Percentiles rank a stretch among this genome's conserved stretches.
Conservation (phyloP, 177 flowering plant genomes). For the Telopea speciosissima region DNA sequence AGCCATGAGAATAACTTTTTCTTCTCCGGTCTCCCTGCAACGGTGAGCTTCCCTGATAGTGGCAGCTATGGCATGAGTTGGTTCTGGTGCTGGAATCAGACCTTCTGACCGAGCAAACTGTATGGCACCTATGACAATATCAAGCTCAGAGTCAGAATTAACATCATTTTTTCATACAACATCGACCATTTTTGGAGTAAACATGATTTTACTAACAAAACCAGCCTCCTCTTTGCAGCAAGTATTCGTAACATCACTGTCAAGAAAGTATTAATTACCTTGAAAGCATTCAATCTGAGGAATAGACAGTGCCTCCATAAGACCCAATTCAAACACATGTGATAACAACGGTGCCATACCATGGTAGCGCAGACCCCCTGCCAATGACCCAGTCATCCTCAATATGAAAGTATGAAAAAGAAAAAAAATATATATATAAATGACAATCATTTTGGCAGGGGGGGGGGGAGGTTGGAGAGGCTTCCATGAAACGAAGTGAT, state of each 20-base stretch:
- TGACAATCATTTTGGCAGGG: no score
- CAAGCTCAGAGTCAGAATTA: conserved; percentile 5
- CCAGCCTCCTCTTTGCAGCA: neutral
- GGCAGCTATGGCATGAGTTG: conserved; percentile 97
- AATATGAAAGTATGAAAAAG: neutral
- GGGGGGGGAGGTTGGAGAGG: neutral
- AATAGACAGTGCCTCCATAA: conserved; percentile 78
- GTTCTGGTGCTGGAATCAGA: conserved; percentile 91
- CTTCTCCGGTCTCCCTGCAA: conserved; percentile 77
- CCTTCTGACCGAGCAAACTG: conserved; percentile 88
- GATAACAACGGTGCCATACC: conserved; percentile 97
- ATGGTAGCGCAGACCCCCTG: conserved; percentile 94
- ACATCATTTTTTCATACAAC: neutral
- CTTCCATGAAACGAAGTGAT: neutral
- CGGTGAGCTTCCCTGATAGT: conserved; percentile 82
- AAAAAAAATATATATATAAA: no score
- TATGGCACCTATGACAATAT: conserved; percentile 58
- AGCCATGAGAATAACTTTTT: conserved; percentile 83
- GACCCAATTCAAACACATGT: conserved; percentile 81
- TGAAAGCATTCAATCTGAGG: conserved; percentile 89
- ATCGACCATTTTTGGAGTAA: neutral
- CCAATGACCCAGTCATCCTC: conserved; percentile 6
- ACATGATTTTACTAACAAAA: neutral
- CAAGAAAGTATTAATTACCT: conserved; percentile 31
- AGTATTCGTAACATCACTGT: no score